Percentiles rank a stretch among this genome's conserved stretches.
Evolutionary conservation across 2,329 filamentous ascomycete species (phyloP).

Genomic region (Aspergillus japonicus): DNA sequence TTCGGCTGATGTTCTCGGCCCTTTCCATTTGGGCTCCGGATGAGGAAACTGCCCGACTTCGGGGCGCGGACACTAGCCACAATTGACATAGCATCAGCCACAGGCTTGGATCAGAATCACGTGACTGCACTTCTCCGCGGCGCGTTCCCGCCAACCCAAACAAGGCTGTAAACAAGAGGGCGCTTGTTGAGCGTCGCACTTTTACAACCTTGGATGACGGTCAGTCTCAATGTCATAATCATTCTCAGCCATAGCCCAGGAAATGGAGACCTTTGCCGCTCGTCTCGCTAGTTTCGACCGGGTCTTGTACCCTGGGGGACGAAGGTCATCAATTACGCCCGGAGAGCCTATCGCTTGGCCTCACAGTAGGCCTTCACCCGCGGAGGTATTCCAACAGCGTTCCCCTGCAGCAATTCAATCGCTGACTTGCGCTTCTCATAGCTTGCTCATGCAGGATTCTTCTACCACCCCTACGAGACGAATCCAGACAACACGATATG

Average conservation of each 20-base stretch:
- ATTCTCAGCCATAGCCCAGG: conserved; percentile 27
- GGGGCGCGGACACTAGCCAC: neutral
- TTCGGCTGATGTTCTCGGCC: conserved; percentile 19
- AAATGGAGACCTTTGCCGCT: conserved; percentile 66
- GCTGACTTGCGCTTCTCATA: conserved; percentile 37
- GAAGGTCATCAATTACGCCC: conserved; percentile 65
- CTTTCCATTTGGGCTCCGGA: conserved; percentile 1
- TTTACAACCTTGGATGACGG: neutral
- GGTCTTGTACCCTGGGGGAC: conserved; percentile 61
- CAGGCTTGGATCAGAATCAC: conserved; percentile 6
- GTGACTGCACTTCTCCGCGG: conserved; percentile 18
- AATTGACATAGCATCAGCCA: conserved; percentile 3
- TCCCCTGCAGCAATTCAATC: conserved; percentile 13
- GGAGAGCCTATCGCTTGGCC: conserved; percentile 69
- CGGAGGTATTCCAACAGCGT: conserved; percentile 52
- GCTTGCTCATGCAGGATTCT: conserved; percentile 90
- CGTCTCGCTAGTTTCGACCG: conserved; percentile 78
- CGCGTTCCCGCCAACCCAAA: conserved; percentile 25
- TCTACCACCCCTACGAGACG: conserved; percentile 71
- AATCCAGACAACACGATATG: conserved; percentile 87
- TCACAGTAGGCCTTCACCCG: conserved; percentile 65
- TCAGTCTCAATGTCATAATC: conserved; percentile 14
- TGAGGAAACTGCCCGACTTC: conserved; percentile 5
- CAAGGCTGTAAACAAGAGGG: conserved; percentile 23
- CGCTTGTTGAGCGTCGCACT: neutral